These are phyloP conservation scores for Prunus davidiana DNA, from an alignment of 306 rosid genomes.

Conservation along the genomic window DNA sequence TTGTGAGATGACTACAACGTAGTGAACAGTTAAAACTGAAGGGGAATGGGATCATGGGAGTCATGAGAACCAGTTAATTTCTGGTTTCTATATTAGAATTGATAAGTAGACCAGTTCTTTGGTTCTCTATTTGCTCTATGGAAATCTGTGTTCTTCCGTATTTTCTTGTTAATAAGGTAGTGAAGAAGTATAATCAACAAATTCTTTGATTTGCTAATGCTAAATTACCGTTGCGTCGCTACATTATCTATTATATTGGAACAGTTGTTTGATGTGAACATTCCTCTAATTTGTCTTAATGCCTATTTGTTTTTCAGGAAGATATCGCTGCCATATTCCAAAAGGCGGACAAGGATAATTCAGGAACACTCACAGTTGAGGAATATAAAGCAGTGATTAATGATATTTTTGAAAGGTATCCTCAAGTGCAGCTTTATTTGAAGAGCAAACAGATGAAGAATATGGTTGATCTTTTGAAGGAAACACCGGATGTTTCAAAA, in stretches of 20 bases:
- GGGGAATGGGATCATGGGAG: background rate
- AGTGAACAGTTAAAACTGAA: background rate
- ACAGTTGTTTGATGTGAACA: background rate
- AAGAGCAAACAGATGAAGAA: constrained; percentile 68
- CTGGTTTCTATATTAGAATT: background rate
- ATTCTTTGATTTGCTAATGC: background rate
- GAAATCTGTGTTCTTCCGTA: background rate
- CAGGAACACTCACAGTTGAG: constrained; percentile 78
- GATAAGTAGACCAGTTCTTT: background rate
- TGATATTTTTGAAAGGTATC: constrained; percentile 88
- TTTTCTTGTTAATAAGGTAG: background rate
- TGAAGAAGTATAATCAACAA: background rate
- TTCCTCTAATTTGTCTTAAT: background rate
- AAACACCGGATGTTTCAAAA: constrained; percentile 49
- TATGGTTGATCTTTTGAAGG: constrained; percentile 70
- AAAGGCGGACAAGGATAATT: constrained; percentile 74
- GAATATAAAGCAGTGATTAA: constrained; percentile 63
- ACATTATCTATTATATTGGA: background rate
- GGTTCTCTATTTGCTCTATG: background rate
- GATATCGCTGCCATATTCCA: constrained; percentile 75
- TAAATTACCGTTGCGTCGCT: background rate
- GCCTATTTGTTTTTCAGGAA: constrained; percentile 46
- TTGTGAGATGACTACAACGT: background rate
- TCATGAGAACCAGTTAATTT: background rate
- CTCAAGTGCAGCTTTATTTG: constrained; percentile 84